A percentile compares a stretch with the other conserved stretches of the same genome.
Evolutionary conservation across 371 early-diverging fungal species (phyloP).

Genomic region (Synchytrium microbalum): DNA sequence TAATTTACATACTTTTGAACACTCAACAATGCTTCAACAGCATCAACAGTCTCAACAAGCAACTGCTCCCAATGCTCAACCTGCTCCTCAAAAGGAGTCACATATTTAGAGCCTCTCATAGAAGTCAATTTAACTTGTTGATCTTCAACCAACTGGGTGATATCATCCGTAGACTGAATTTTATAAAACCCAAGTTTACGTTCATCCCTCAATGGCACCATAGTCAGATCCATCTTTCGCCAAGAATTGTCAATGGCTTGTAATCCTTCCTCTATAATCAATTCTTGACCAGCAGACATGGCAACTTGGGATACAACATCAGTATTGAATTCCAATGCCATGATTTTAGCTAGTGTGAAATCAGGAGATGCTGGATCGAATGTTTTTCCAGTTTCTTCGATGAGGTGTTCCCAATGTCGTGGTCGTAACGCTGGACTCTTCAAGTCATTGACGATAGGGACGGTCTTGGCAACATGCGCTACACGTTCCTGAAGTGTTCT

Average conservation of each 20-base stretch:
- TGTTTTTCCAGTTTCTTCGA: conserved; percentile 46
- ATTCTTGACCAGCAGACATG: conserved; percentile 42
- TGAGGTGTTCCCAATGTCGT: conserved; percentile 47
- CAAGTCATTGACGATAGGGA: conserved; percentile 40
- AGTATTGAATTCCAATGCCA: conserved; percentile 43
- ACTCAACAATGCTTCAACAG: conserved; percentile 39
- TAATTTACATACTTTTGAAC: conserved; percentile 42
- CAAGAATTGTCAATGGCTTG: conserved; percentile 35
- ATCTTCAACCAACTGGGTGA: conserved; percentile 48
- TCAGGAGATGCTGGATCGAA: conserved; percentile 32
- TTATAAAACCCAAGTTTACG: conserved; percentile 35
- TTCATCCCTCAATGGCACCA: conserved; percentile 46
- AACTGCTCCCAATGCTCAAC: conserved; percentile 46
- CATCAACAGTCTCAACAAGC: conserved; percentile 41
- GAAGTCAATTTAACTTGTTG: conserved; percentile 48
- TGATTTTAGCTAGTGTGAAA: conserved; percentile 42
- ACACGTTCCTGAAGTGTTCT: conserved; percentile 33
- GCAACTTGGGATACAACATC: conserved; percentile 35
- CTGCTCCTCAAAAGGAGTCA: conserved; percentile 39
- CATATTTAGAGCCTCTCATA: conserved; percentile 48
- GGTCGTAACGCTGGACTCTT: conserved; percentile 47
- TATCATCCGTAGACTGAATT: conserved; percentile 35
- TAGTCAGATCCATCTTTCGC: conserved; percentile 39
- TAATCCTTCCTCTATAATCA: conserved; percentile 45
- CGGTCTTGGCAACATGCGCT: conserved; percentile 31